These are phyloP conservation scores for Lotmaria passim DNA, from an alignment of 208 protist species.

Conservation along the genomic window DNA sequence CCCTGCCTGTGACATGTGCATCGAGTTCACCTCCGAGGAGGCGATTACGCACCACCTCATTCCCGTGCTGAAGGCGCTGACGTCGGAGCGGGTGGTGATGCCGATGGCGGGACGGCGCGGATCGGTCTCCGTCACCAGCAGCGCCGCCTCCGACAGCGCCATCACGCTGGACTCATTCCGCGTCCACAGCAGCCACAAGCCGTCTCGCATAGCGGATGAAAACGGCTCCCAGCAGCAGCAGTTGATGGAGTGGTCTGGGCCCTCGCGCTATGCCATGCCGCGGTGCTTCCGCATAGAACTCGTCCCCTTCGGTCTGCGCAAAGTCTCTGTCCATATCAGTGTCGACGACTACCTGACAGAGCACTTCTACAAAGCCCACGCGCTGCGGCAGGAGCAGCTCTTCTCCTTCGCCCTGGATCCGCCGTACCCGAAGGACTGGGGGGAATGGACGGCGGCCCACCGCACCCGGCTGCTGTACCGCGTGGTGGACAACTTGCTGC, in stretches of 20 bases:
- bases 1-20: constrained; percentile 43
- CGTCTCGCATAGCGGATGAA: not conserved
- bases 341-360: constrained; percentile 35
- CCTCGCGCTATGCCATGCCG: constrained; percentile 27
- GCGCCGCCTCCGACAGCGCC: constrained; percentile 9
- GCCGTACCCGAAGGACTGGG: constrained; percentile 36
- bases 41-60: constrained; percentile 27
- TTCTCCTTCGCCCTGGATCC: constrained; percentile 34
- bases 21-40: constrained; percentile 33
- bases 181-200: constrained; percentile 16
- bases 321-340: constrained; percentile 42
- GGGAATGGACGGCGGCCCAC: constrained; percentile 45
- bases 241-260: not conserved
- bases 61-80: constrained; percentile 18
- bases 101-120: constrained; percentile 28
- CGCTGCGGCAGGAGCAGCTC: constrained; percentile 18
- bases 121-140: constrained; percentile 20
- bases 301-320: constrained; percentile 26
- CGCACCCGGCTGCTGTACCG: constrained; percentile 47
- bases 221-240: not conserved
- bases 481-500: constrained; percentile 45
- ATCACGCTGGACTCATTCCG: constrained; percentile 25
- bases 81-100: constrained; percentile 27
- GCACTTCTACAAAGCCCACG: constrained; percentile 43
- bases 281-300: constrained; percentile 44